Evolutionary conservation across 2,329 filamentous ascomycete genomes (phyloP), one percentile per base, ranked within the genome.

Genomic region (Cytospora chrysosperma): DNA sequence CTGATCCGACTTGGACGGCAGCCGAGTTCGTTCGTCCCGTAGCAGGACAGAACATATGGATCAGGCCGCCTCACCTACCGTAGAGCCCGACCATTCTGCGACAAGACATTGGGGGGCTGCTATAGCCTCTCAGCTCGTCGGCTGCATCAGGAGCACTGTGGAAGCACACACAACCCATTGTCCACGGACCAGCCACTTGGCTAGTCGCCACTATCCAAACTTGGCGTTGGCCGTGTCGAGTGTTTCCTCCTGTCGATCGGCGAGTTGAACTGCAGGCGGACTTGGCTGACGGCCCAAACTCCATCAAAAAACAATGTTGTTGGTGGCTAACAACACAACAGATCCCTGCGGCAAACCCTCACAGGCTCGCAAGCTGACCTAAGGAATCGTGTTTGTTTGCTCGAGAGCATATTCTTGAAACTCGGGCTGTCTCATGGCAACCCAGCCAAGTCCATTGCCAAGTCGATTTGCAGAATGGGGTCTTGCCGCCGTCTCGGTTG

Each of bases 331-430:
- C n/a, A n/a, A 34, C 32, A 34, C 32, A 15, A 2, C 32, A 34
- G 13, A 34, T 3, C 10, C 32, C 9, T 34, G 12, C 15, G 12
- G 32, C 32, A 10, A 15, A n/a, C 32, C 15, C 10, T 13, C 32
- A 34, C 2, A 13, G 4, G 32, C 4, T 34, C 4, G 13, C 15
- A 27, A 27, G 54, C 28, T 62, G 62, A 62, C 58, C 54, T 57
- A 64, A 64, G 54, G 43, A 27, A 27, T 27, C n/a, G 30, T 26
- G 19, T 40, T 61, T n/a, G n/a, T n/a, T n/a, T n/a, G n/a, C n/a
- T n/a, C 56, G 32, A 19, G 53, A 40, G 49, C 7, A 17, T 54
- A 28, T 27, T 37, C 32, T 51, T 59, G 63, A 63, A 63, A 65
- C 63, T 40, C 43, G 27, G 27, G 51, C 47, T 63, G 60, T n/a